Evolutionary conservation across 306 rosid genomes (phyloP), one percentile per base, ranked within the genome.

Genomic region (Gastrolobium bilobum): DNA sequence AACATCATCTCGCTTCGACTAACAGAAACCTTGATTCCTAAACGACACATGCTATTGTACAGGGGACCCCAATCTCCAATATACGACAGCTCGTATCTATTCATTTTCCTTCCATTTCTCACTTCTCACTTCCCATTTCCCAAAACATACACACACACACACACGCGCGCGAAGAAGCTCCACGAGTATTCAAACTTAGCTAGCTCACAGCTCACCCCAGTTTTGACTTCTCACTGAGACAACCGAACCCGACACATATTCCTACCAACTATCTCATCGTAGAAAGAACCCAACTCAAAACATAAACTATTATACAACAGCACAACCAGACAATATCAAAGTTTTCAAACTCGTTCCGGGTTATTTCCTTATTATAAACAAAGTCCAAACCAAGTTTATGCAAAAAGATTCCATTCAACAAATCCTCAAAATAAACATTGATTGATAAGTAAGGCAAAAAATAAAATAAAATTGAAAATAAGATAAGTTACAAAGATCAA

Each of bases 171-270:
- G 4, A 43, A 43, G 43, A 77, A 37, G n/a, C 15, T n/a, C 20
- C 39, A 15, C 13, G 2, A 73, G 68, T 35, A 14, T 54, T 47
- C 38, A 64, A 33, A 38, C 51, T 44, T 46, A 34, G 37, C 52
- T 7, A 42, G 20, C 20, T 58, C 26, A 20, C 26, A 34, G 26
- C 52, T 40, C 30, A 10, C 58, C 51, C 40, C 62, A 3, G 81
- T 80, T 91, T 79, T 92, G 96, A 92, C 98, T 95, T 91, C 84
- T 87, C 69, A 10, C 84, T 81, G 7, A 50, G 63, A 87, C 80
- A 82, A 78, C 80, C 75, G 82, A 86, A 78, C 86, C 95, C 91
- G 92, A 91, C 99, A 87, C 96, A 87, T 81, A 91, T 92, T 91
- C 99, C 90, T 71, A 87, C 88, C 89, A 20, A 73, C 85, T 80